These are phyloP conservation scores for Furcasterigmium furcatum DNA, from an alignment of 2,329 filamentous ascomycete genomes.

Conservation along the genomic window DNA sequence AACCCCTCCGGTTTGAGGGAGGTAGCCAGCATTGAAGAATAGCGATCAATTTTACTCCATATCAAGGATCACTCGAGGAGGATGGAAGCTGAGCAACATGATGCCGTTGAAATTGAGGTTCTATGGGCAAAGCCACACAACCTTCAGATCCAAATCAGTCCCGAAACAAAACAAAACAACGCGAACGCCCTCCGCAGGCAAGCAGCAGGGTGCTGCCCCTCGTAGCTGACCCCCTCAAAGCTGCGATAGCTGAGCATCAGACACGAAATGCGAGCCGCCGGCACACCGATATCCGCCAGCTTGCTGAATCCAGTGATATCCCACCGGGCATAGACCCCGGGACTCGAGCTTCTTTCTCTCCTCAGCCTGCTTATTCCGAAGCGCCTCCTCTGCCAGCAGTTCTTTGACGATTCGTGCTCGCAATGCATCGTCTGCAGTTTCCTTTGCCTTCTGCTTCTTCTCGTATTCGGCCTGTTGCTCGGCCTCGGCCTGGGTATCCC, in stretches of 20 bases:
- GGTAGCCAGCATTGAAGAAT: no score
- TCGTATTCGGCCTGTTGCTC: slow-evolving; percentile 6
- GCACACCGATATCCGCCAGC: slow-evolving; percentile 57
- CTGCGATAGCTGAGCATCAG: slow-evolving; percentile 32
- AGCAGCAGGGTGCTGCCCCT: no score
- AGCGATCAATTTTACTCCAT: no score
- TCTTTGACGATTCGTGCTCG: slow-evolving; percentile 30
- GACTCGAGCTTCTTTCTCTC: slow-evolving; percentile 39
- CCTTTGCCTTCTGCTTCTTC: slow-evolving; percentile 12
- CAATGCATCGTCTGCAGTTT: slow-evolving; percentile 19
- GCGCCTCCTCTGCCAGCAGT: slow-evolving; percentile 33
- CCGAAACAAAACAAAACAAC: no score
- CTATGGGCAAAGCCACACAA: no score
- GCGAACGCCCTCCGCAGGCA: no score
- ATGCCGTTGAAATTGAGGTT: no score
- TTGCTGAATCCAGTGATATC: slow-evolving; percentile 62
- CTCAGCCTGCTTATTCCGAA: slow-evolving; percentile 33
- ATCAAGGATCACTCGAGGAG: no score
- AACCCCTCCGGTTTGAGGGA: no score
- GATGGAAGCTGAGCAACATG: no score
- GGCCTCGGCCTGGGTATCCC: slow-evolving; percentile 37
- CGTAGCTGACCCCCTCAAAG: no score
- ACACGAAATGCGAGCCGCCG: slow-evolving; percentile 56
- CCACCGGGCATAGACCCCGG: slow-evolving; percentile 53
- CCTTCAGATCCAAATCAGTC: no score